phyloP scores from a whole-genome alignment of 139 green algal species.

The Tetraselmis striata region DNA sequence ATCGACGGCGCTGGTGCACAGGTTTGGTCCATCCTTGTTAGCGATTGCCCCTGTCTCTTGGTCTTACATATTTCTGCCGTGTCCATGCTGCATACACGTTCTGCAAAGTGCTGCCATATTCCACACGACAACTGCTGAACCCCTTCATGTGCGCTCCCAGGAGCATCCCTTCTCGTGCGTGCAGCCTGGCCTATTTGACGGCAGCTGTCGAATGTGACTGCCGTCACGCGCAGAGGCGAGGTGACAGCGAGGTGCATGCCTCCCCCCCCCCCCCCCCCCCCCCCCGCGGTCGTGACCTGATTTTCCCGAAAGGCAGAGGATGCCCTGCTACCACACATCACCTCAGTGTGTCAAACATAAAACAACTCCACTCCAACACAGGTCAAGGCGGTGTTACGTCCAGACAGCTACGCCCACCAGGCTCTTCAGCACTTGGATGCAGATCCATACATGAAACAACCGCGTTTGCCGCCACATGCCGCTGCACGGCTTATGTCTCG shows the following conservation, averaged over 20 bases:
- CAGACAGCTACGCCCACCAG: background rate
- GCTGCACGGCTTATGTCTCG: background rate
- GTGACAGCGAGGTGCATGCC: background rate
- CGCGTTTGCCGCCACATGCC: background rate
- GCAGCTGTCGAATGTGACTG: background rate
- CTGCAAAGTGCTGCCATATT: no score
- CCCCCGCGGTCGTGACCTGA: background rate
- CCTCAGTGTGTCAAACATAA: no score
- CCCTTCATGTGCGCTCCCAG: background rate
- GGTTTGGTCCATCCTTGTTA: background rate
- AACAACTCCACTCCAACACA: background rate
- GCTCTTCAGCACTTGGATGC: background rate
- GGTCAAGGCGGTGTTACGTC: background rate
- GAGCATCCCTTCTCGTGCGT: background rate
- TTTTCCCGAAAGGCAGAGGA: background rate
- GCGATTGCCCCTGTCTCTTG: background rate
- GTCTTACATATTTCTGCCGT: background rate
- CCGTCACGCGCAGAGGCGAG: background rate
- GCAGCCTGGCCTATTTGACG: background rate
- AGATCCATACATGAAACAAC: background rate
- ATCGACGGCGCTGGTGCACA: background rate
- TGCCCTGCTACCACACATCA: no score
- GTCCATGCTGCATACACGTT: background rate
- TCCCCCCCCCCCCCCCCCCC: no score
- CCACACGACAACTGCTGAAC: background rate